Conservation (phyloP, 1,284 basidiomycete species). For the Pascua guehoae region DNA sequence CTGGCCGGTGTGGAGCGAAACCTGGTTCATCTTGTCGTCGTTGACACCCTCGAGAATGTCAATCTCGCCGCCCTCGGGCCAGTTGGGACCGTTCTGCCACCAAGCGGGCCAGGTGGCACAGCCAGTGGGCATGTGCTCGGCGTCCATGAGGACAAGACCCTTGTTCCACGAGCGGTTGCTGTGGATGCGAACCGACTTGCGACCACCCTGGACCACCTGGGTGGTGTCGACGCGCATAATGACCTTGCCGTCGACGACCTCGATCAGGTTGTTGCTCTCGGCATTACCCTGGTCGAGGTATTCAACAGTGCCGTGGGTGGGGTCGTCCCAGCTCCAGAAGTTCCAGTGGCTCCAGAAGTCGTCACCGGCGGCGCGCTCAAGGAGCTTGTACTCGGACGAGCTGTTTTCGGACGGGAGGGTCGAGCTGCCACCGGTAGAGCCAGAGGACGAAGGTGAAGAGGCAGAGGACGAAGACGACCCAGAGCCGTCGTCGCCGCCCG, state of each 20-base stretch:
- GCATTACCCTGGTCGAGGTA: slow-evolving; percentile 28
- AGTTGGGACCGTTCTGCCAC: slow-evolving; percentile 53
- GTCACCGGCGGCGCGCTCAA: no score
- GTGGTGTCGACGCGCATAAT: slow-evolving; percentile 84
- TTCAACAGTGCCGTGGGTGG: slow-evolving; percentile 67
- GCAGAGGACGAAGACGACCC: slow-evolving; percentile 14
- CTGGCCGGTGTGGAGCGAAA: slow-evolving; percentile 48
- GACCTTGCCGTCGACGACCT: slow-evolving; percentile 68
- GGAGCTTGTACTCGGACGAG: slow-evolving; percentile 63
- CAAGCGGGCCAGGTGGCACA: slow-evolving; percentile 68
- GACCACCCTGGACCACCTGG: slow-evolving; percentile 58
- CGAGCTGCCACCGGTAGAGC: slow-evolving; percentile 33
- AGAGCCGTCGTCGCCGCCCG: slow-evolving; percentile 7
- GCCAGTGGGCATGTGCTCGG: slow-evolving; percentile 84
- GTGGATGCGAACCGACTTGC: slow-evolving; percentile 71
- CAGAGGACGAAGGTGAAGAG: slow-evolving; percentile 14
- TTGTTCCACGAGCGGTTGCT: slow-evolving; percentile 58
- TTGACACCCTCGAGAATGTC: slow-evolving; percentile 56
- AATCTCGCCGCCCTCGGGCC: slow-evolving; percentile 57
- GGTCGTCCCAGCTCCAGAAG: slow-evolving; percentile 68
- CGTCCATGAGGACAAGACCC: slow-evolving; percentile 72
- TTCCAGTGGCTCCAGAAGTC: slow-evolving; percentile 56
- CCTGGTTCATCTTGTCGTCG: slow-evolving; percentile 48
- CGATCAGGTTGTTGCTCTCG: slow-evolving; percentile 48
- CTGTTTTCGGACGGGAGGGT: slow-evolving; percentile 32